Conservation (phyloP, 176 grass and related monocot genomes). For the Hordeum marinum region DNA sequence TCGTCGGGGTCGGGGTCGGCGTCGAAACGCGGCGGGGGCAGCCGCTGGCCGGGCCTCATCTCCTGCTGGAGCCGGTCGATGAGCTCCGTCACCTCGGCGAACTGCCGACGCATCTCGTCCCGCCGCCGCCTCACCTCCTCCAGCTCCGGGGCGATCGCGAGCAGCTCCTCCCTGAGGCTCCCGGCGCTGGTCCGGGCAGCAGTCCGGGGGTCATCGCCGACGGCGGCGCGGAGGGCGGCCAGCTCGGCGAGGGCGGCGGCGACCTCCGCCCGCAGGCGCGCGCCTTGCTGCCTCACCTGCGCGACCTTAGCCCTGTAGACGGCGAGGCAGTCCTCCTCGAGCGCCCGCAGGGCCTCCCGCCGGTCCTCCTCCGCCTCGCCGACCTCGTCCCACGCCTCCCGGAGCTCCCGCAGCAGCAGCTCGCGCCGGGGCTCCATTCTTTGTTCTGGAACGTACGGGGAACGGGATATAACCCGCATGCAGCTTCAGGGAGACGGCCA, state of each 20-base stretch:
- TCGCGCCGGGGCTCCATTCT: conserved; percentile 25
- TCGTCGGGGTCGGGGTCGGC: conserved; percentile 39
- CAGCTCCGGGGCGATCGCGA: conserved; percentile 48
- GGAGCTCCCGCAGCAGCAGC: conserved; percentile 41
- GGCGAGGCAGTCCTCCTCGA: conserved; percentile 77
- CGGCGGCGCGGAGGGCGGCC: conserved; percentile 53
- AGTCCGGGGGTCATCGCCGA: conserved; percentile 31
- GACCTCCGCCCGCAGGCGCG: conserved; percentile 49
- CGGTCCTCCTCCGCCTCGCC: conserved; percentile 60
- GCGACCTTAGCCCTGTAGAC: conserved; percentile 59
- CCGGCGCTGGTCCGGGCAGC: conserved; percentile 3
- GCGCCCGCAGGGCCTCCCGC: conserved; percentile 38
- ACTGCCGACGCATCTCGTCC: conserved; percentile 49
- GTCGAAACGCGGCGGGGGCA: background rate
- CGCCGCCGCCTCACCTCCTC: conserved; percentile 46
- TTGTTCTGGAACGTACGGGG: conserved; percentile 12
- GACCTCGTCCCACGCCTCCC: conserved; percentile 78
- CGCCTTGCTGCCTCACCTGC: conserved; percentile 48
- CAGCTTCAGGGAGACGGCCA: conserved; percentile 33
- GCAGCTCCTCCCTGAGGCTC: conserved; percentile 67
- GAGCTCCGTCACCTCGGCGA: conserved; percentile 41
- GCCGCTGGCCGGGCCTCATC: conserved; percentile 30
- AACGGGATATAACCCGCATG: conserved; percentile 22
- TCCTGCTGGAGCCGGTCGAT: conserved; percentile 48
- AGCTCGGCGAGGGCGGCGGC: conserved; percentile 57